These are phyloP conservation scores for Candida sanyiensis DNA, from an alignment of 805 yeast species.

Conservation along the genomic window DNA sequence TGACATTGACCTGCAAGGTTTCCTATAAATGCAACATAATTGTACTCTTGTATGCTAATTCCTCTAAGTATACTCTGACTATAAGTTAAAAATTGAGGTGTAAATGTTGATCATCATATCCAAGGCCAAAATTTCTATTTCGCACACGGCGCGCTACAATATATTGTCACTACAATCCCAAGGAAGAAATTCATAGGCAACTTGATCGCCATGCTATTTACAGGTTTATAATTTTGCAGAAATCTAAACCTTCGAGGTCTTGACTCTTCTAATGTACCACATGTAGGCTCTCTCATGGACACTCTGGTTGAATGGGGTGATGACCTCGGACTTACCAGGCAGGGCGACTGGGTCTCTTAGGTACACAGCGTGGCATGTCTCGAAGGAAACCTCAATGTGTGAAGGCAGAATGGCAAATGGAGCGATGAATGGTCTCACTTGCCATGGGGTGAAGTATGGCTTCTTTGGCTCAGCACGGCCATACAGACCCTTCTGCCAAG, in stretches of 20 bases:
- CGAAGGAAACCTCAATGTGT: constrained; percentile 84
- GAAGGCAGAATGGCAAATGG: constrained; percentile 90
- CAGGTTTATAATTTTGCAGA: not conserved
- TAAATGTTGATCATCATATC: too few relatives aligned
- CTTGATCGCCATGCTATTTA: not conserved
- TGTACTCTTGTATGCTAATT: too few relatives aligned
- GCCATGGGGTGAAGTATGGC: constrained; percentile 95
- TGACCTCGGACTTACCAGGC: constrained; percentile 94
- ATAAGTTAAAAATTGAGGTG: too few relatives aligned
- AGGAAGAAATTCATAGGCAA: too few relatives aligned
- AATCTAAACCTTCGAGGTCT: constrained; percentile 18
- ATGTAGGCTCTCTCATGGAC: constrained; percentile 91
- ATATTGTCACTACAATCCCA: too few relatives aligned
- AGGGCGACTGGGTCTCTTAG: constrained; percentile 95
- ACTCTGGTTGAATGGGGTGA: constrained; percentile 77
- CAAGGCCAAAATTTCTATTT: too few relatives aligned
- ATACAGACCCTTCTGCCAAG: constrained; percentile 76
- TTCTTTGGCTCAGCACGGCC: constrained; percentile 76
- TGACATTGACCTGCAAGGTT: too few relatives aligned
- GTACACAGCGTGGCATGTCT: constrained; percentile 94
- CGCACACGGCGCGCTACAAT: too few relatives aligned
- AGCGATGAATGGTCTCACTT: constrained; percentile 87
- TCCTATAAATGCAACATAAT: too few relatives aligned
- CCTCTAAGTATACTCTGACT: too few relatives aligned
- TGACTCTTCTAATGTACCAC: constrained; percentile 80